Conservation (phyloP, 345 rosid genomes). For the Brassica juncea region DNA sequence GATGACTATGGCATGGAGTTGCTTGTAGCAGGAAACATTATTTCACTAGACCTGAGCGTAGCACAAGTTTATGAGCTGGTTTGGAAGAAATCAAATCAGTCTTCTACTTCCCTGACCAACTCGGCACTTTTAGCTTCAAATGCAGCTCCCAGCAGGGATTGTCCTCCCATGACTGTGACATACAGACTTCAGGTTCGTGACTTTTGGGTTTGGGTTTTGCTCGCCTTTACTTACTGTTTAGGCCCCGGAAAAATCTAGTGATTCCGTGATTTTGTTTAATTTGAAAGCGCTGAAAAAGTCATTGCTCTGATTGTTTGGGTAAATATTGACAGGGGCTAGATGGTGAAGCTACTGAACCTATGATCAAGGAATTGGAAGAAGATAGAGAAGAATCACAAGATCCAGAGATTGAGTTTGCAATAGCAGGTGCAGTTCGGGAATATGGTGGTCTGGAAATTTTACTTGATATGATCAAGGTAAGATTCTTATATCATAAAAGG, state of each 20-base stretch:
- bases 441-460: slow-evolving; percentile 91
- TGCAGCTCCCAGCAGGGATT: slow-evolving; percentile 67
- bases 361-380: slow-evolving; percentile 98
- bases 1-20: slow-evolving; percentile 99
- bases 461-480: slow-evolving; percentile 87
- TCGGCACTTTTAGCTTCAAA: slow-evolving; percentile 64
- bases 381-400: slow-evolving; percentile 98
- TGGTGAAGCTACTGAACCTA: slow-evolving; percentile 99
- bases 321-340: slow-evolving; percentile 74
- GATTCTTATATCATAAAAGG: slow-evolving; percentile 19
- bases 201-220: slow-evolving; percentile 20
- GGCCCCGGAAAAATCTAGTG: not conserved
- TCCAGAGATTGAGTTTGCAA: slow-evolving; percentile 98
- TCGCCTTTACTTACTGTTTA: slow-evolving; percentile 12
- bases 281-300: slow-evolving; percentile 14
- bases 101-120: slow-evolving; percentile 59
- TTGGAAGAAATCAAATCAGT: slow-evolving; percentile 94
- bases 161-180: slow-evolving; percentile 93
- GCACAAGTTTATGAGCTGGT: slow-evolving; percentile 98
- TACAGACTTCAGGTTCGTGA: slow-evolving; percentile 94
- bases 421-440: slow-evolving; percentile 96
- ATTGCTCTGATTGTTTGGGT: slow-evolving; percentile 14
- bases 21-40: slow-evolving; percentile 95
- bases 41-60: slow-evolving; percentile 93
- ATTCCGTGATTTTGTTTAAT: slow-evolving; percentile 1